These are phyloP conservation scores for Termitomyces sp. DNA, from an alignment of 768 basidiomycete species.

Conservation along the genomic window DNA sequence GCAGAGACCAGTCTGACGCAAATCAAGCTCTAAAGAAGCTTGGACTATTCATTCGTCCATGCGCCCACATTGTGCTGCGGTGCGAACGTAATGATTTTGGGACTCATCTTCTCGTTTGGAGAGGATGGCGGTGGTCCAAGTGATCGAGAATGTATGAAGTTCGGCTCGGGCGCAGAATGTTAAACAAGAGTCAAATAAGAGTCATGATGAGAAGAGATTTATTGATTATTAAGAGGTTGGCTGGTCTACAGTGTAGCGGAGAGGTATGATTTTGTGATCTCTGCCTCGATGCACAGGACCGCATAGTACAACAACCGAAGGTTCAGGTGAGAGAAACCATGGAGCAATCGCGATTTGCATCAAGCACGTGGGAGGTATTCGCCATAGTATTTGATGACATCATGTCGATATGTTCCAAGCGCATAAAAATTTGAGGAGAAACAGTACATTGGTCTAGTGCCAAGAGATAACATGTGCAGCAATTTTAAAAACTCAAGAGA, in stretches of 20 bases:
- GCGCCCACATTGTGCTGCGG: constrained; percentile 17
- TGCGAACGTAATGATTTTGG: constrained; percentile 13
- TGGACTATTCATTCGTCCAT: constrained; percentile 19
- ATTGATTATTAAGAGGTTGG: constrained; percentile 14
- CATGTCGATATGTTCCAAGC: constrained; percentile 1
- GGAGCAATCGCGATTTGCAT: constrained; percentile 1
- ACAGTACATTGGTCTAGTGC: background rate
- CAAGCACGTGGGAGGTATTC: constrained; percentile 10
- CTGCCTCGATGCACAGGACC: constrained; percentile 14
- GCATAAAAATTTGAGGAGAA: background rate
- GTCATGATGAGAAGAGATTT: constrained; percentile 15
- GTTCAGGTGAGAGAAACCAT: background rate
- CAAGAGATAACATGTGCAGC: background rate
- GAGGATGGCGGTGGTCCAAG: constrained; percentile 6
- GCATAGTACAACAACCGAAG: background rate
- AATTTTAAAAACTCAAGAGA: too few species aligned
- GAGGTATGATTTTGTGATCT: constrained; percentile 16
- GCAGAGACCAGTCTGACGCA: constrained; percentile 9
- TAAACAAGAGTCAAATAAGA: too few species aligned
- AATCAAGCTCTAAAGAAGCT: background rate
- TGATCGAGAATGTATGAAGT: constrained; percentile 15
- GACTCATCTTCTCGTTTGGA: background rate
- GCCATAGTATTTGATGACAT: constrained; percentile 2
- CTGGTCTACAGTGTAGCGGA: constrained; percentile 16
- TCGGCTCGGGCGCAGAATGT: constrained; percentile 15